Base-by-base conservation (phyloP, 2,329 filamentous ascomycete species). In the Neofusicoccum parvum region DNA sequence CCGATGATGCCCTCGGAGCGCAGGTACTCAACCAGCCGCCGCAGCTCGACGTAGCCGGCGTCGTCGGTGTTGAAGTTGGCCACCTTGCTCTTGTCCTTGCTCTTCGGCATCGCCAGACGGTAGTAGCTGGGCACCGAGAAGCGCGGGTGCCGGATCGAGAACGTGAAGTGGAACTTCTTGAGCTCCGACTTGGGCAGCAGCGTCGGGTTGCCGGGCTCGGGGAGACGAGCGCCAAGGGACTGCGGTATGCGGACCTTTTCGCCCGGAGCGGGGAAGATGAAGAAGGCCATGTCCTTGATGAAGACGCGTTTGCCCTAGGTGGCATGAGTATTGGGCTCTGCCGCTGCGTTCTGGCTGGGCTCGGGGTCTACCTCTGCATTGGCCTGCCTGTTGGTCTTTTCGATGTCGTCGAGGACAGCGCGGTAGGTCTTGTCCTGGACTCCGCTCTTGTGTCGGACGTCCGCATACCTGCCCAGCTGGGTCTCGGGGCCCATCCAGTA, bases 261-360 rank as follows among this genome's bases (percentile, higher is more conserved):
- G 46, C 46, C 46, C 3, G 46, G 46, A 7, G 46, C 46, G 46
- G 46, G 46, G 32, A 51, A 51, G 48, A 32, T 51, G 17, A 32
- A 32, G 48, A 51, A 51, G 48, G 48, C 20, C 48, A 51, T 51
- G 48, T 51, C 48, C 32, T 51, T 51, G 48, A 51, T 51, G 48
- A 51, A 51, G 48, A 51, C 48, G 20, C 32, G 48, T 17, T 51
- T 51, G 20, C 48, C 48, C 48, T 51, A 39, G 37, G 11, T 11
- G 37, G 37, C 6, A 12, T 39, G 37, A 15, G 37, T 39, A 39
- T 39, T 10, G 37, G 3, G 14, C 37, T 15, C 14, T 39, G 37
- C 37, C 14, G 3, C 27, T 32, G 27, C 27, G 5, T 39, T 39
- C 37, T 39, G 37, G 15, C 43, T 17, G 6, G 27, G 27, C 27